These are phyloP conservation scores for Terana coerulea DNA, from an alignment of 768 basidiomycete genomes.

Conservation along the genomic window DNA sequence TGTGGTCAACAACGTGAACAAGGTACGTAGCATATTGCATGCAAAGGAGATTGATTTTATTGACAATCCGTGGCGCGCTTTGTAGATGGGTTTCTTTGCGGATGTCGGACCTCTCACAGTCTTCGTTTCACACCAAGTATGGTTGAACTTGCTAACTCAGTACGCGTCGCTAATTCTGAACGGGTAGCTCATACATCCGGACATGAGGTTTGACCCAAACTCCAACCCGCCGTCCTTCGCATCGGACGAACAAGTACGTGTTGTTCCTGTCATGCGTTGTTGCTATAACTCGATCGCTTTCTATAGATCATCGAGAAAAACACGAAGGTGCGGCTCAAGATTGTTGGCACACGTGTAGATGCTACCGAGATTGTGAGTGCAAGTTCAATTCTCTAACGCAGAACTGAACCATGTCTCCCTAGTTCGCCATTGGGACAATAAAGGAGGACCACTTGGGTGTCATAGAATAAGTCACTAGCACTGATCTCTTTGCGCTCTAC, in stretches of 20 bases:
- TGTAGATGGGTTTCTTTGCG: conserved; percentile 97
- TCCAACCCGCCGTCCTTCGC: conserved; percentile 96
- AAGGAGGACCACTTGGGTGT: conserved; percentile 98
- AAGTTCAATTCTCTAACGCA: not conserved
- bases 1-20: conserved; percentile 91
- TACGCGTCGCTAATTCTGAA: not conserved
- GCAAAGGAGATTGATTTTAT: not conserved
- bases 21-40: conserved; percentile 49
- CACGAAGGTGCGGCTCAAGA: conserved; percentile 87
- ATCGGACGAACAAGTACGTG: conserved; percentile 75
- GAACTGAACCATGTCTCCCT: not conserved
- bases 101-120: conserved; percentile 93
- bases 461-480: conserved; percentile 50
- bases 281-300: not conserved
- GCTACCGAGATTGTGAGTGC: conserved; percentile 90
- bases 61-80: not conserved
- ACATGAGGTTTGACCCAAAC: conserved; percentile 93
- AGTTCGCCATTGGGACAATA: conserved; percentile 98
- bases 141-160: conserved; percentile 16
- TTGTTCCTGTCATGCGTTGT: not conserved
- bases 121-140: conserved; percentile 93
- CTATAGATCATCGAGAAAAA: conserved; percentile 88
- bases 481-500: not conserved
- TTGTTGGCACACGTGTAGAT: conserved; percentile 97
- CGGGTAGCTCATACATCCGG: conserved; percentile 82